phyloP scores from a whole-genome alignment of 2,329 filamentous ascomycete species.

The Cladophialophora carrionii region DNA sequence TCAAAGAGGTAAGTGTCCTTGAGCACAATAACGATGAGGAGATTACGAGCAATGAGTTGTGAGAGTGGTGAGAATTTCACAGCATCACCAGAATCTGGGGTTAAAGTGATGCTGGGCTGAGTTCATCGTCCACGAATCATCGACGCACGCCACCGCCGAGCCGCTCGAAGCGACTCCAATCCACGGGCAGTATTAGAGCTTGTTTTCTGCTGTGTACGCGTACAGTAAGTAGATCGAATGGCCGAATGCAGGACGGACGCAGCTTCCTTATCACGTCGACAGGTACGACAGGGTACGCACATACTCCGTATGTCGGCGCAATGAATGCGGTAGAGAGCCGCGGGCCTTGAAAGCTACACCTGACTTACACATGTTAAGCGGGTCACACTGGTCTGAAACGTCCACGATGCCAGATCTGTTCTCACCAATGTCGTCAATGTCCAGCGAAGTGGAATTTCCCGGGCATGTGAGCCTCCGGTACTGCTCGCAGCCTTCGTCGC shows the following conservation, averaged over 20 bases:
- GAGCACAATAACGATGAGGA: background rate
- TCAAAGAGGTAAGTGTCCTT: background rate
- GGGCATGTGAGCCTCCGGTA: background rate
- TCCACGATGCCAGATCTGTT: background rate
- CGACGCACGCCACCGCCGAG: background rate
- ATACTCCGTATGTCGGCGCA: background rate
- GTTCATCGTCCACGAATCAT: background rate
- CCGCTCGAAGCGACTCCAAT: background rate
- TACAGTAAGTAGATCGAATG: background rate
- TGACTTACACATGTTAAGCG: background rate
- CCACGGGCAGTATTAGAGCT: background rate
- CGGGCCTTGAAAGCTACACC: no score
- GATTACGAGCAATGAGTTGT: background rate
- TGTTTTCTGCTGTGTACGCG: background rate
- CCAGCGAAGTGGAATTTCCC: background rate
- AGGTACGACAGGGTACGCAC: no score
- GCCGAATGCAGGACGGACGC: background rate
- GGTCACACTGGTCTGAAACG: background rate
- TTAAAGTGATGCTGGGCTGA: background rate
- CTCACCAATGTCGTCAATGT: background rate
- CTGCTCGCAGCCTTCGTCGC: background rate
- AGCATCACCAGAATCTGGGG: background rate
- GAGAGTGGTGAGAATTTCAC: background rate
- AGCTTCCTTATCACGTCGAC: background rate
- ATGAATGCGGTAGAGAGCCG: background rate